Evolutionary conservation across 352 stramenopile species (phyloP), one percentile per base, ranked within the genome.

Genomic region (Phytopythium ostracodes): DNA sequence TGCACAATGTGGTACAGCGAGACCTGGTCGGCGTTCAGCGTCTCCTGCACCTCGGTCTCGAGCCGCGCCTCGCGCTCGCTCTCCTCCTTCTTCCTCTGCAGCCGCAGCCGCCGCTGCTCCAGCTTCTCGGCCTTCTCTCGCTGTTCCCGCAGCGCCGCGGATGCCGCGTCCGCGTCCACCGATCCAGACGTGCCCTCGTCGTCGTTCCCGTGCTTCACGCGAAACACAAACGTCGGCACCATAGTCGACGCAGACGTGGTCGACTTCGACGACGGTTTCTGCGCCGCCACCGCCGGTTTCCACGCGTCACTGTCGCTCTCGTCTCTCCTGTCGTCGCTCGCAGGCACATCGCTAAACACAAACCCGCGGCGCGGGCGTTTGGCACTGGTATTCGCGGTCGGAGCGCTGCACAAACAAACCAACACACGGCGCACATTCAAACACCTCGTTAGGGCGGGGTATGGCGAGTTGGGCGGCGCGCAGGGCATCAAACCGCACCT

Each of bases 1-100:
- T 77, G 76, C 55, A 89, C 71, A 46, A 84, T 80, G 44, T 79
- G 74, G 65, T 84, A 89, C 36, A 91, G 69, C 57, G 65, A 71
- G 51, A 81, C 57, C 60, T 91, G 81, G 59, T 91, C 81, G 17
- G 61, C 40, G 15, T 62, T 77, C 62, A 89, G 68, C 42, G 66
- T 68, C 50, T 70, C 70, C 60, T 66, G 59, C 61, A 76, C 73
- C 65, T 78, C 69, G 50, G 81, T 65, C 62, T 81, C 60, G 17
- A 83, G 72, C 52, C 67, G 51, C 18, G 66, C 60, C 60, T 87
- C 73, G 24, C 72, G 56, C 49, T 73, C 62, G 36, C 73, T 69
- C 22, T 88, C 81, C 53, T 81, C 69, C 11, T 77, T 76, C 52
- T 77, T 73, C 57, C 81, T 71, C 44, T 75, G 65, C 7, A 74